Evolutionary conservation across 345 rosid species (phyloP).

Genomic region (Physaria fendleri): DNA sequence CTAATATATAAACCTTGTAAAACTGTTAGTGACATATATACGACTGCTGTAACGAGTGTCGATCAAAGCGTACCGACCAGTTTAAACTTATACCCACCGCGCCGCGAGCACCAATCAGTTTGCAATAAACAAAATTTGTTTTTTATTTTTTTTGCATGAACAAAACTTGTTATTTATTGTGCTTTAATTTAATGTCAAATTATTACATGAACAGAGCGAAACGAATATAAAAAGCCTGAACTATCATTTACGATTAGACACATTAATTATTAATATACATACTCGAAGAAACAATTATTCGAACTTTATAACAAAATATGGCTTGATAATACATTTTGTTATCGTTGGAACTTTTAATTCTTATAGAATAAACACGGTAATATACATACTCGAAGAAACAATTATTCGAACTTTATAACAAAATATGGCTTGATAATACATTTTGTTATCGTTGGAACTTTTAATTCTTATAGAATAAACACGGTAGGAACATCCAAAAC

Average conservation of each 20-base stretch:
- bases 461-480: not conserved
- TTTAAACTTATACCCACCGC: not conserved
- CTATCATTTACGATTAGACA: not conserved
- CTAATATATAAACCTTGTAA: too few relatives aligned
- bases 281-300: not conserved
- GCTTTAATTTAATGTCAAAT: not conserved
- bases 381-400: not conserved
- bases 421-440: not conserved
- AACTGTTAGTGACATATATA: not conserved
- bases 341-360: conserved; percentile 7
- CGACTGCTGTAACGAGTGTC: not conserved
- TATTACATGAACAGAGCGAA: not conserved
- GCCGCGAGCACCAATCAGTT: not conserved
- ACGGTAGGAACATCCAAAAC: too few relatives aligned
- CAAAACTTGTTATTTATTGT: not conserved
- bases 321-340: conserved; percentile 9
- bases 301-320: not conserved
- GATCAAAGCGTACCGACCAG: not conserved
- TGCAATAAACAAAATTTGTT: not conserved
- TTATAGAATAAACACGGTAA: not conserved
- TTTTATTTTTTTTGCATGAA: too few relatives aligned
- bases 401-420: conserved; percentile 1
- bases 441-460: conserved; percentile 13
- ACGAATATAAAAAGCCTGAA: not conserved
- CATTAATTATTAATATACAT: not conserved